Conservation (phyloP, 2,329 filamentous ascomycete genomes). For the Exophiala alcalophila region DNA sequence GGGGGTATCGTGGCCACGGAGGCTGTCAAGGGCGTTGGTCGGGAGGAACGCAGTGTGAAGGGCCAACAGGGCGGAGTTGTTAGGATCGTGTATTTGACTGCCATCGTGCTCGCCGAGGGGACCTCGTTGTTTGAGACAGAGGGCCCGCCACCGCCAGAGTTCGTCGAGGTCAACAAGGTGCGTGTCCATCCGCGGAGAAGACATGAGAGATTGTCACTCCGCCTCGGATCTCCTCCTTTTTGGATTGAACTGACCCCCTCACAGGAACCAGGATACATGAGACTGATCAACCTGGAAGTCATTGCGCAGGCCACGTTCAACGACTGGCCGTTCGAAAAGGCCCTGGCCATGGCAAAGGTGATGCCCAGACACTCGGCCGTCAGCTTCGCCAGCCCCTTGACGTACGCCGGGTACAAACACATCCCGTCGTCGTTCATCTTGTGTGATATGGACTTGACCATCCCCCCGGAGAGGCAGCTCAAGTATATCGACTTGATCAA, state of each 20-base stretch:
- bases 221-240: background rate
- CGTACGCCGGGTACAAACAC: slow-evolving; percentile 36
- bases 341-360: slow-evolving; percentile 22
- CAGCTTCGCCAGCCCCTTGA: slow-evolving; percentile 34
- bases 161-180: slow-evolving; percentile 10
- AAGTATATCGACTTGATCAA: slow-evolving; percentile 34
- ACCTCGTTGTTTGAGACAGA: background rate
- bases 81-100: slow-evolving; percentile 35
- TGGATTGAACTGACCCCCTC: background rate
- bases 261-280: slow-evolving; percentile 14
- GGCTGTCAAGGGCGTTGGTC: slow-evolving; percentile 32
- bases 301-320: slow-evolving; percentile 9
- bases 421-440: slow-evolving; percentile 37
- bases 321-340: slow-evolving; percentile 14
- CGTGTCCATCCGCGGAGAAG: too few relatives aligned
- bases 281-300: slow-evolving; percentile 6
- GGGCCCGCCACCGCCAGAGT: slow-evolving; percentile 5
- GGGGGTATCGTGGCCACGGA: slow-evolving; percentile 35
- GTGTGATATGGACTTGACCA: slow-evolving; percentile 33
- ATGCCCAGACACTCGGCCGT: slow-evolving; percentile 31
- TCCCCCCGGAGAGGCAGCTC: slow-evolving; percentile 33
- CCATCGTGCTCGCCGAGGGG: slow-evolving; percentile 36
- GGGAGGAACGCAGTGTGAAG: slow-evolving; percentile 25
- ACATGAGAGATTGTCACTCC: too few relatives aligned
- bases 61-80: slow-evolving; percentile 34